phyloP scores from a whole-genome alignment of 352 stramenopile genomes.

The Phytophthora fragariae region DNA sequence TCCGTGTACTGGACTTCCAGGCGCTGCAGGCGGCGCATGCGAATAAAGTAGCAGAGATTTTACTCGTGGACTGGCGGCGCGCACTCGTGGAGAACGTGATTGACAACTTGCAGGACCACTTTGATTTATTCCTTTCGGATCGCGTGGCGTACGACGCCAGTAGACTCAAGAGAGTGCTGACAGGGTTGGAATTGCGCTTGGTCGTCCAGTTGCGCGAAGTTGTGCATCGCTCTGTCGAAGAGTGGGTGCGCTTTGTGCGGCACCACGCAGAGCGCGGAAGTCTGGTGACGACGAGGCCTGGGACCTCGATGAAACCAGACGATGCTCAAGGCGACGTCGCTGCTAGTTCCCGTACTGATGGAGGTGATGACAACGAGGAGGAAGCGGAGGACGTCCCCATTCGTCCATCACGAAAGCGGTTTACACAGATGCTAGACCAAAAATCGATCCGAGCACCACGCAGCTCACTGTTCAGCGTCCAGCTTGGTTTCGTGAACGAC shows the following conservation, averaged over 20 bases:
- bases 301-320: background rate
- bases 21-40: slow-evolving; percentile 76
- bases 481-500: slow-evolving; percentile 61
- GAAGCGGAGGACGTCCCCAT: slow-evolving; percentile 20
- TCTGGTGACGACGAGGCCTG: slow-evolving; percentile 2
- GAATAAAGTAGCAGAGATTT: slow-evolving; percentile 79
- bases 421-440: slow-evolving; percentile 13
- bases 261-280: slow-evolving; percentile 19
- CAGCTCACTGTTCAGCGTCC: slow-evolving; percentile 87
- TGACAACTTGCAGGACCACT: slow-evolving; percentile 94
- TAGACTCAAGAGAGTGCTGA: slow-evolving; percentile 82
- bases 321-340: slow-evolving; percentile 4
- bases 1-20: slow-evolving; percentile 87
- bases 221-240: slow-evolving; percentile 1
- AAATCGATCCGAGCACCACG: slow-evolving; percentile 52
- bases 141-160: slow-evolving; percentile 55
- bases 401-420: slow-evolving; percentile 8
- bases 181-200: slow-evolving; percentile 88
- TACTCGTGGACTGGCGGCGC: slow-evolving; percentile 89
- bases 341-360: slow-evolving; percentile 8
- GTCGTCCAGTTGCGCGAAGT: slow-evolving; percentile 73
- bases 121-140: slow-evolving; percentile 94
- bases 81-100: slow-evolving; percentile 93
- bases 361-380: background rate
- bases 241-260: slow-evolving; percentile 73